Evolutionary conservation across 2,329 filamentous ascomycete species (phyloP).

Genomic region (Colletotrichum melonis): DNA sequence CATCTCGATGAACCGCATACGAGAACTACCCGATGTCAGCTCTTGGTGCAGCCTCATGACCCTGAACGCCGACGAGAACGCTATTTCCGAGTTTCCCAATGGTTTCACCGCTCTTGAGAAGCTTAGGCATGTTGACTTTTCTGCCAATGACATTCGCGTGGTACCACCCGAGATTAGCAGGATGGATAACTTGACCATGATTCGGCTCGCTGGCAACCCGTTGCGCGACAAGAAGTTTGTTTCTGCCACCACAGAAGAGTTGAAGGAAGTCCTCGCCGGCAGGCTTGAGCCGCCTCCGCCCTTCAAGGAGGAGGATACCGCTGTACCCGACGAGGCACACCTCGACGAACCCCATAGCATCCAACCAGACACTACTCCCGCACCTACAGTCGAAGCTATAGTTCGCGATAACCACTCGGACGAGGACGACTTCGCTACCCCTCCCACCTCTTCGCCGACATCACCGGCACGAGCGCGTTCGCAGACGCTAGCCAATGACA

Average conservation of each 20-base stretch:
- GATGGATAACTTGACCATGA: conserved; percentile 81
- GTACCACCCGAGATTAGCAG: conserved; percentile 81
- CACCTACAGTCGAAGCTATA: conserved; percentile 40
- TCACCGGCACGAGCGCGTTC: conserved; percentile 62
- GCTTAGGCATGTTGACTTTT: conserved; percentile 83
- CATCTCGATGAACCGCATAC: conserved; percentile 84
- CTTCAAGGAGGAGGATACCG: conserved; percentile 45
- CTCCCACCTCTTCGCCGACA: conserved; percentile 64
- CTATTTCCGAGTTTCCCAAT: conserved; percentile 77
- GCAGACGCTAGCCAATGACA: conserved; percentile 58
- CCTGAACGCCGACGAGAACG: conserved; percentile 85
- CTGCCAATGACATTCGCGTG: conserved; percentile 82
- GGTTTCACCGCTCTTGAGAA: conserved; percentile 77
- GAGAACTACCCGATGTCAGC: conserved; percentile 77
- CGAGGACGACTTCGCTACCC: conserved; percentile 66
- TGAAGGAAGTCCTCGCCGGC: conserved; percentile 79
- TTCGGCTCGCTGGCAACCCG: conserved; percentile 89
- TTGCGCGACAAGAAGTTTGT: conserved; percentile 88
- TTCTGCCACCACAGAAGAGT: conserved; percentile 80
- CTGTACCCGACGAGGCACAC: conserved; percentile 39
- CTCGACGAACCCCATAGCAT: conserved; percentile 38
- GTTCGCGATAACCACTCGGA: conserved; percentile 63
- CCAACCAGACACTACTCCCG: not conserved
- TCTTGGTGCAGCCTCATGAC: conserved; percentile 79
- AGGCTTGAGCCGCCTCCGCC: conserved; percentile 70